These are phyloP conservation scores for Diaporthe sp. DNA, from an alignment of 2,329 filamentous ascomycete species.

Conservation along the genomic window DNA sequence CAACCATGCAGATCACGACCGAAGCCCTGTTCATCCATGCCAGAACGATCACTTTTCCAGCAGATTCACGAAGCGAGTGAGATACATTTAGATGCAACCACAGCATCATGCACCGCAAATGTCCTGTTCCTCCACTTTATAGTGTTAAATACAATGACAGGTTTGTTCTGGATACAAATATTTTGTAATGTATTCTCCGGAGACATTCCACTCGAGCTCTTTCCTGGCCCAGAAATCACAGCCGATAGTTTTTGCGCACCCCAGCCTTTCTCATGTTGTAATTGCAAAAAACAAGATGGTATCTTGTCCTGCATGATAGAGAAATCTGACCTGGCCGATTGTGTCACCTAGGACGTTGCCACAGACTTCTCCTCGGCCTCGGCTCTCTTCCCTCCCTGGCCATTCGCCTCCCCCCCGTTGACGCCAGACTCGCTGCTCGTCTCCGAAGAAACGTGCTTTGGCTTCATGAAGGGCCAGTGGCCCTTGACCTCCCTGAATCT, in stretches of 20 bases:
- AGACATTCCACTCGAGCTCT: too few relatives aligned
- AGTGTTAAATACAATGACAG: not conserved
- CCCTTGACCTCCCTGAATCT: constrained; percentile 59
- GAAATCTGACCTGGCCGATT: too few relatives aligned
- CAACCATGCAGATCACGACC: not conserved
- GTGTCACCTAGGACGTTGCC: not conserved
- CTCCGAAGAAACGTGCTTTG: constrained; percentile 17
- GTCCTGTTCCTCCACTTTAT: not conserved
- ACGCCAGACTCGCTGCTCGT: constrained; percentile 19
- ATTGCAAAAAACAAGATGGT: not conserved
- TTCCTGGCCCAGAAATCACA: not conserved
- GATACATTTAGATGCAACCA: not conserved
- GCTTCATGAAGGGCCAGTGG: constrained; percentile 31
- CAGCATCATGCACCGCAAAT: not conserved
- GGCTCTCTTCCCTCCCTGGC: not conserved
- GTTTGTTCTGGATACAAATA: too few relatives aligned
- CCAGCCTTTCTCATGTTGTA: not conserved
- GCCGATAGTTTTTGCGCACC: not conserved
- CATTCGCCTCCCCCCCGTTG: not conserved
- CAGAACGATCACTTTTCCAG: not conserved
- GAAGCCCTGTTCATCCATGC: not conserved
- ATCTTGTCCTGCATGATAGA: not conserved
- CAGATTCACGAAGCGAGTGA: not conserved
- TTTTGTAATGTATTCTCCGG: not conserved
- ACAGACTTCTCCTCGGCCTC: constrained; percentile 23